phyloP scores from a whole-genome alignment of 164 flowering plant genomes.

The Litsea cubeba region DNA sequence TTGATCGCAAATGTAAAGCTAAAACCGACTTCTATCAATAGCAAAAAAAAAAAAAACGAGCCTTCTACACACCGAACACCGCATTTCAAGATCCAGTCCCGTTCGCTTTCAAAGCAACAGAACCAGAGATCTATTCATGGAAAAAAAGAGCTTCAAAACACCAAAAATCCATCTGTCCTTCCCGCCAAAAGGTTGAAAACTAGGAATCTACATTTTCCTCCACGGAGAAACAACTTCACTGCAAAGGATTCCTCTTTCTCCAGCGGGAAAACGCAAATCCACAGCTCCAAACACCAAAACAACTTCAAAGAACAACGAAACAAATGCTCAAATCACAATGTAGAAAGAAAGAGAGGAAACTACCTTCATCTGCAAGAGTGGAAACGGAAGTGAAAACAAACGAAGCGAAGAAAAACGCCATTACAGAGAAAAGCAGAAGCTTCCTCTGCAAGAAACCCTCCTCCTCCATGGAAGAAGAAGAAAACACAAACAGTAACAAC shows the following conservation, averaged over 20 bases:
- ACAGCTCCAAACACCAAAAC: too few relatives aligned
- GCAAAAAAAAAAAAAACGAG: neutral
- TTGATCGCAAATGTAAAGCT: neutral
- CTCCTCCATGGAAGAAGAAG: neutral
- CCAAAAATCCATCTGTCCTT: too few relatives aligned
- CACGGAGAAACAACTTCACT: too few relatives aligned
- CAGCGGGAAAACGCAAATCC: too few relatives aligned
- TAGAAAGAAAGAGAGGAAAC: neutral
- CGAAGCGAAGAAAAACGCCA: constrained; percentile 19
- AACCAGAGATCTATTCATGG: too few relatives aligned
- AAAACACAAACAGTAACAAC: neutral
- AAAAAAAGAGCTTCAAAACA: too few relatives aligned
- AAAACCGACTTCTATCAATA: neutral
- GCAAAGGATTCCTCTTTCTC: too few relatives aligned
- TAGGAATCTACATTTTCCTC: too few relatives aligned
- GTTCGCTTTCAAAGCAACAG: neutral
- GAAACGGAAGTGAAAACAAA: constrained; percentile 23
- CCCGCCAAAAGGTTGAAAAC: too few relatives aligned
- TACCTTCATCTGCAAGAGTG: constrained; percentile 48
- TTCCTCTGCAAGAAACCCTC: constrained; percentile 11
- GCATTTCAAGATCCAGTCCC: neutral
- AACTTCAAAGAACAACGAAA: too few relatives aligned
- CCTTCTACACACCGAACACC: neutral
- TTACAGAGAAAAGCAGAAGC: neutral
- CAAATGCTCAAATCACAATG: neutral